Conservation (phyloP, 2,329 filamentous ascomycete genomes). For the Aspergillus ochraceoroseus region DNA sequence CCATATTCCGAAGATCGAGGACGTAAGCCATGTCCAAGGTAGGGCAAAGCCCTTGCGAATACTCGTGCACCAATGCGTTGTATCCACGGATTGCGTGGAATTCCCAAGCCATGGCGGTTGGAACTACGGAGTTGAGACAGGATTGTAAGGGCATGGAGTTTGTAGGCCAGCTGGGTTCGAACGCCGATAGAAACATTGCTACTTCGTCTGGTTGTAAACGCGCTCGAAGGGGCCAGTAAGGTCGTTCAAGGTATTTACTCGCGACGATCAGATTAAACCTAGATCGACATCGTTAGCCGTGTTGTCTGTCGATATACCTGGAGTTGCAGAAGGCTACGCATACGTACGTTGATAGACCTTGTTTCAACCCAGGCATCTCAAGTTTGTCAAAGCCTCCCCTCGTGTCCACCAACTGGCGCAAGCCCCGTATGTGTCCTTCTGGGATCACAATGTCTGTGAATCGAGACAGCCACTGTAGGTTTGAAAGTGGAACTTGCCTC, state of each 20-base stretch:
- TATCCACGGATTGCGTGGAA: constrained; percentile 1
- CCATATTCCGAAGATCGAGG: neutral
- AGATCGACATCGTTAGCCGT: neutral
- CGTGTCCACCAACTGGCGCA: neutral
- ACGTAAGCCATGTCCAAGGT: constrained; percentile 1
- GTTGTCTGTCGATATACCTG: neutral
- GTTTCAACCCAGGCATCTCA: constrained; percentile 5
- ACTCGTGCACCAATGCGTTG: neutral
- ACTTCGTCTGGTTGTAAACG: neutral
- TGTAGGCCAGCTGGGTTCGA: neutral
- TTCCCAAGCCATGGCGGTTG: neutral
- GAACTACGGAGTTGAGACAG: neutral
- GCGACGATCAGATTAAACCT: constrained; percentile 4
- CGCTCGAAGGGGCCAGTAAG: constrained; percentile 1
- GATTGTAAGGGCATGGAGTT: neutral
- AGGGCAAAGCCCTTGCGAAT: neutral
- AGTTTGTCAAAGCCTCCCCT: constrained; percentile 1
- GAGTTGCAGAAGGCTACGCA: neutral
- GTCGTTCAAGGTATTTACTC: constrained; percentile 1
- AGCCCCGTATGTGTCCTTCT: neutral
- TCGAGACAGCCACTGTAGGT: constrained; percentile 3
- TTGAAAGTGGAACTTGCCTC: neutral
- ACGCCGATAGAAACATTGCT: neutral
- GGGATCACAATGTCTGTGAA: constrained; percentile 2
- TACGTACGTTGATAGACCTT: constrained; percentile 1